Evolutionary conservation across 2,329 filamentous ascomycete genomes (phyloP), one percentile per base, ranked within the genome.

Genomic region (Chrysosporium queenslandicum): DNA sequence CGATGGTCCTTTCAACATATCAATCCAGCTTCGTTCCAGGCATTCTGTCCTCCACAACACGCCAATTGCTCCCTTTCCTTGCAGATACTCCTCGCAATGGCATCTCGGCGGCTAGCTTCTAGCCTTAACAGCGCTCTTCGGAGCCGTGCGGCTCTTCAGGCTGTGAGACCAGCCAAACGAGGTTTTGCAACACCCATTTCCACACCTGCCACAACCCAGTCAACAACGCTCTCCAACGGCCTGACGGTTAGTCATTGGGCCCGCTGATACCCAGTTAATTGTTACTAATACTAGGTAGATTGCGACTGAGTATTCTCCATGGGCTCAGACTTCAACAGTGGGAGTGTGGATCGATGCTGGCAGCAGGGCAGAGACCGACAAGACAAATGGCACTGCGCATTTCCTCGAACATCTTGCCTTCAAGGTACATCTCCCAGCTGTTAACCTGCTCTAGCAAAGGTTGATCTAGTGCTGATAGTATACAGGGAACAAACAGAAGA

Each of bases 401-500:
- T 98, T 98, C 80, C 83, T 98, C 66, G 92, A 98, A 81, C 92
- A 98, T 78, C 82, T 98, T 73, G 94, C 94, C 65, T 98, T 98
- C 84, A 98, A 98, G 87, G 89, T 94, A 80, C 63, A 55, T 51
- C 47, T 9, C 37, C 18, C 7, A 20, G 8, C 30, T 14, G 23
- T 20, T 11, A 20, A 3, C 11, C 21, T 29, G 23, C 14, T n/a
- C 6, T 11, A 9, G 25, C 2, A n/a, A 14, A 20, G 12, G 8
- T 21, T 14, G 42, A 23, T 16, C 46, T 55, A 20, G 60, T 48
- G 7, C 11, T 40, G 50, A 23, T 41, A 18, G 14, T 18, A n/a
- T 58, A 8, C 55, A 73, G 90, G 92, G 92, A 64, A 98, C 92
- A 62, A 80, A 86, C 73, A 94, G 86, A 78, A 83, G 92, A 74